Evolutionary conservation across 495 filamentous ascomycete genomes (phyloP).

Genomic region (Saxophila tyrrhenica): DNA sequence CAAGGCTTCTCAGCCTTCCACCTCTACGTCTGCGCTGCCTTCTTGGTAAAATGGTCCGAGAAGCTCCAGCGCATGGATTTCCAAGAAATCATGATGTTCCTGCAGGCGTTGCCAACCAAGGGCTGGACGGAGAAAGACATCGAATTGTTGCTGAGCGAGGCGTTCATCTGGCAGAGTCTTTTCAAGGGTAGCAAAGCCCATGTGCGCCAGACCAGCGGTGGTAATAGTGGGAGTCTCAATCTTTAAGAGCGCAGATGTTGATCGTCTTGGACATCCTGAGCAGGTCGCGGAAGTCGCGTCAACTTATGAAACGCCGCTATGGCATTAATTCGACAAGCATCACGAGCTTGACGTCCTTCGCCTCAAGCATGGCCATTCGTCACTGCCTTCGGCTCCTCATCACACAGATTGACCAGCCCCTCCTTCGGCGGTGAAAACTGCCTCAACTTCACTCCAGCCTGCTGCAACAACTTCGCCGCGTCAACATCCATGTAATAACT

Average conservation of each 20-base stretch:
- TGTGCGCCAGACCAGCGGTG: slow-evolving; percentile 31
- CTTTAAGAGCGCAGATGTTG: not conserved
- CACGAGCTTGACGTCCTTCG: not conserved
- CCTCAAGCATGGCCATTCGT: not conserved
- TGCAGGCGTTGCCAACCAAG: slow-evolving; percentile 88
- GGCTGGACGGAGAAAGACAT: slow-evolving; percentile 97
- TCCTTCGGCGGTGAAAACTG: slow-evolving; percentile 55
- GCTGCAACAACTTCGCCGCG: slow-evolving; percentile 61
- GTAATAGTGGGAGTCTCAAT: slow-evolving; percentile 1
- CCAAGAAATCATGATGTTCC: slow-evolving; percentile 97
- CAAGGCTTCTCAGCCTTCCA: slow-evolving; percentile 98
- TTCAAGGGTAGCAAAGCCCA: slow-evolving; percentile 84
- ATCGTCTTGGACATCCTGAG: not conserved
- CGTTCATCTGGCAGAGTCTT: slow-evolving; percentile 89
- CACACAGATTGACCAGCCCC: slow-evolving; percentile 11
- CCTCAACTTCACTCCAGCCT: slow-evolving; percentile 65
- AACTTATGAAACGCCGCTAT: not conserved
- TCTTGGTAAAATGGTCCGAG: slow-evolving; percentile 97
- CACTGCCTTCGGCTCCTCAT: not conserved
- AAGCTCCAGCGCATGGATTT: slow-evolving; percentile 93
- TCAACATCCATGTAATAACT: slow-evolving; percentile 84
- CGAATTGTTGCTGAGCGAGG: slow-evolving; percentile 87
- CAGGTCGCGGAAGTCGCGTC: not conserved
- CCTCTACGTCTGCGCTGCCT: slow-evolving; percentile 94
- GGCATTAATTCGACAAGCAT: too few relatives aligned